Conservation (phyloP, 148 eudicot genomes). For the Limonium bicolor region DNA sequence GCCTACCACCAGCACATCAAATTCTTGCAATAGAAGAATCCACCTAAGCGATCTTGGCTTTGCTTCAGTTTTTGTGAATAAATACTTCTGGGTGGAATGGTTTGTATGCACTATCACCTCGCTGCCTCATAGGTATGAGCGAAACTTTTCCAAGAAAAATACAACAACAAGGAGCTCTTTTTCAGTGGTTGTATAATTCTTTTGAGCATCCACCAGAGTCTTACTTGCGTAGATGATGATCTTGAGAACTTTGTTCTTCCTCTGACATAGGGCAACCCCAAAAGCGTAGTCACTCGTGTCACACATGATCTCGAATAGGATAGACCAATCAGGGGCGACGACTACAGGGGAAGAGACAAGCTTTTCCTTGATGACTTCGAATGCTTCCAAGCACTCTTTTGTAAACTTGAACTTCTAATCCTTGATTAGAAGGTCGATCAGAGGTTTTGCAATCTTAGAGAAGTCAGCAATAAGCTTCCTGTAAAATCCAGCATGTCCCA, state of each 20-base stretch:
- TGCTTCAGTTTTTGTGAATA: too few species aligned
- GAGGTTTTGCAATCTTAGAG: too few species aligned
- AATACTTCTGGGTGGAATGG: too few species aligned
- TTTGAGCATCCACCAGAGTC: too few species aligned
- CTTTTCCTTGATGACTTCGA: background rate
- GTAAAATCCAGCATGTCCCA: background rate
- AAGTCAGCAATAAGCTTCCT: background rate
- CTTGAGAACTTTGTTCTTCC: background rate
- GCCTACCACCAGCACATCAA: too few species aligned
- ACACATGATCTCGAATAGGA: background rate
- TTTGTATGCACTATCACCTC: too few species aligned
- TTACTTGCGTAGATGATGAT: background rate
- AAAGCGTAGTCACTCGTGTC: background rate
- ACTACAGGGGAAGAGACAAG: background rate
- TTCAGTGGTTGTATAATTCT: too few species aligned
- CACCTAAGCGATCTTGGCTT: too few species aligned
- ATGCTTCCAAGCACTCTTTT: background rate
- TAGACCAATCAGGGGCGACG: background rate
- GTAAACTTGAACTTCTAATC: background rate
- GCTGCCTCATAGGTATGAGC: too few species aligned
- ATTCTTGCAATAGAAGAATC: too few species aligned
- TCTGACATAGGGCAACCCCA: background rate
- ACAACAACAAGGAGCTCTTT: too few species aligned
- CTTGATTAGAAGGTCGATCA: background rate
- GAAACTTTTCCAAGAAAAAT: too few species aligned